These are phyloP conservation scores for Sungouiella blattae DNA, from an alignment of 805 yeast genomes.

Conservation along the genomic window DNA sequence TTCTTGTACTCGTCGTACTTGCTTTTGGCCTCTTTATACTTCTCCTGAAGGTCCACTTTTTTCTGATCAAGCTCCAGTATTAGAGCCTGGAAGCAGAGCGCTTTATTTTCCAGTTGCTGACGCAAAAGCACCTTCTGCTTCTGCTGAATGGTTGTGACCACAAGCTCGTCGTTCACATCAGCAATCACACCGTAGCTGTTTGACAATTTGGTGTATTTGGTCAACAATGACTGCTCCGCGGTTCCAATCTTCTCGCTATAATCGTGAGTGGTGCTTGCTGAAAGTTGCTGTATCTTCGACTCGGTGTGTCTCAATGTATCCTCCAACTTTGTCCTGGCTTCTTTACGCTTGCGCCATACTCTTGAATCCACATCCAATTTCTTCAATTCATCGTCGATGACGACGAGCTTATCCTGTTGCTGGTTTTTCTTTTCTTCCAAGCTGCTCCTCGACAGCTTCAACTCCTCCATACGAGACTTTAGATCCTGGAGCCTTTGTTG, in stretches of 20 bases:
- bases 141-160: constrained; percentile 4
- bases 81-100: constrained; percentile 16
- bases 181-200: constrained; percentile 21
- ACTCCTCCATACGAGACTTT: constrained; percentile 10
- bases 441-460: constrained; percentile 6
- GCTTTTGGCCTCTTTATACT: constrained; percentile 31
- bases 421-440: constrained; percentile 5
- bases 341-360: constrained; percentile 24
- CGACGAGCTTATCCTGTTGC: constrained; percentile 4
- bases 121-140: constrained; percentile 10
- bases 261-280: constrained; percentile 31
- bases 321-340: constrained; percentile 25
- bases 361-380: constrained; percentile 17
- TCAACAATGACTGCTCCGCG: constrained; percentile 24
- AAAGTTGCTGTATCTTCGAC: constrained; percentile 10
- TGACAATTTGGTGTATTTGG: constrained; percentile 17
- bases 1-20: constrained; percentile 38
- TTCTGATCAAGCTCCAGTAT: constrained; percentile 24
- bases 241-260: constrained; percentile 36
- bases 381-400: constrained; percentile 8
- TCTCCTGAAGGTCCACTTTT: constrained; percentile 22
- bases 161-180: constrained; percentile 5
- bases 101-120: constrained; percentile 12
- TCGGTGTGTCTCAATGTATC: constrained; percentile 17
- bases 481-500: constrained; percentile 15